phyloP scores from a whole-genome alignment of 1,284 basidiomycete genomes.

The Anthracocystis setariae region DNA sequence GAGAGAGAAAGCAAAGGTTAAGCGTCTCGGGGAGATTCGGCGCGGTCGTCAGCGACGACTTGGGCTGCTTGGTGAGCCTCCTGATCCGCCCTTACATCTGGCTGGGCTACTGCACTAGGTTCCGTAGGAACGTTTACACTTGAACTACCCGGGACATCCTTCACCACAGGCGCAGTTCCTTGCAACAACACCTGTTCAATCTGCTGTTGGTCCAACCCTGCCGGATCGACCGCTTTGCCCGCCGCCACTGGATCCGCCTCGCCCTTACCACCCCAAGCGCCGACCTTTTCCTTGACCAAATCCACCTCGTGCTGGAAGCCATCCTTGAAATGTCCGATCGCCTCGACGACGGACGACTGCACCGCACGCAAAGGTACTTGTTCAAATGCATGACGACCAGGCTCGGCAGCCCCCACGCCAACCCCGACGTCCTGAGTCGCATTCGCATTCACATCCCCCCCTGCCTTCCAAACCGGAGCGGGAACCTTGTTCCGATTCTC shows the following conservation, averaged over 20 bases:
- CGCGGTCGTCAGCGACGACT: conserved; percentile 30
- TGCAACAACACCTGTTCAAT: conserved; percentile 54
- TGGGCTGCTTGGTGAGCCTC: conserved; percentile 47
- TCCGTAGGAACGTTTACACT: conserved; percentile 2
- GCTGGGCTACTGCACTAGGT: conserved; percentile 17
- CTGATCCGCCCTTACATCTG: conserved; percentile 39
- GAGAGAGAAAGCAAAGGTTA: too few species aligned
- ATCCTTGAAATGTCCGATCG: conserved; percentile 25
- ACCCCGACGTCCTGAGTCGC: conserved; percentile 6
- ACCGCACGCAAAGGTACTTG: conserved; percentile 30
- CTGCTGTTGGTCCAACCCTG: conserved; percentile 53
- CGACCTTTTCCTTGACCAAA: conserved; percentile 28
- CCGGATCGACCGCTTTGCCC: conserved; percentile 30
- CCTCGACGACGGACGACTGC: conserved; percentile 30
- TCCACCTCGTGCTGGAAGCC: conserved; percentile 35
- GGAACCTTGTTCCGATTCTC: background rate
- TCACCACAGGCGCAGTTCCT: conserved; percentile 42
- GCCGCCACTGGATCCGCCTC: conserved; percentile 18
- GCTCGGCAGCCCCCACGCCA: conserved; percentile 27
- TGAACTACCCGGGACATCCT: conserved; percentile 1
- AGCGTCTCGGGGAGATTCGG: conserved; percentile 4
- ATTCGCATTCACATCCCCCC: conserved; percentile 3
- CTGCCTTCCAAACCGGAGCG: background rate
- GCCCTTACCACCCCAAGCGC: background rate
- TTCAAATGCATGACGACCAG: conserved; percentile 48